Evolutionary conservation across 495 filamentous ascomycete species (phyloP).

Genomic region (Trichodelitschia bisporula): DNA sequence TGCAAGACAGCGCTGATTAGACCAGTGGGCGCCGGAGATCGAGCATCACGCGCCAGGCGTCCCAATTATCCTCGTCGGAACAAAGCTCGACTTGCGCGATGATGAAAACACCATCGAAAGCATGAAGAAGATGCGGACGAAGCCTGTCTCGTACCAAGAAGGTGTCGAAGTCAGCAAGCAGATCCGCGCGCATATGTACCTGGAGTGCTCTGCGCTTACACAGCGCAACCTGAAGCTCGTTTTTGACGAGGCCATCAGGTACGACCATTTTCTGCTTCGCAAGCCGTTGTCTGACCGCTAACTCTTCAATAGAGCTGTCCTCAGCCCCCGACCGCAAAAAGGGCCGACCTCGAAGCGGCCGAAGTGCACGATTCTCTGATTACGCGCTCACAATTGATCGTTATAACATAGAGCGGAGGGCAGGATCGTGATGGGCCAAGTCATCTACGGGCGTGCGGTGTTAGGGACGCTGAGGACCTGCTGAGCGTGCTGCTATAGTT

Average conservation of each 20-base stretch:
- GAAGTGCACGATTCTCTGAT: too few species aligned
- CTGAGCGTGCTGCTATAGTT: too few species aligned
- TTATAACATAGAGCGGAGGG: too few species aligned
- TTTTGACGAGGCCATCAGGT: conserved; percentile 95
- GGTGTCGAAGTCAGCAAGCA: conserved; percentile 69
- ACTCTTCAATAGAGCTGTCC: background rate
- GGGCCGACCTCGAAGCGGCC: background rate
- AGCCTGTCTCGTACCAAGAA: conserved; percentile 74
- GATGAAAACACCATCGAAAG: conserved; percentile 56
- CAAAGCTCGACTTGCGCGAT: conserved; percentile 88
- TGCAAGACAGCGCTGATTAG: background rate
- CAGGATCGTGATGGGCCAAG: too few species aligned
- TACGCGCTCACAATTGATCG: too few species aligned
- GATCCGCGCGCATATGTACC: conserved; percentile 79
- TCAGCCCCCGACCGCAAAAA: conserved; percentile 1
- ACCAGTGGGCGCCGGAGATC: conserved; percentile 91
- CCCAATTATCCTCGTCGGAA: conserved; percentile 91
- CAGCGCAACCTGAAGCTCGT: conserved; percentile 92
- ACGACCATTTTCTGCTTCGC: conserved; percentile 4
- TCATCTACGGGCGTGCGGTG: too few species aligned
- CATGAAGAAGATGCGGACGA: conserved; percentile 68
- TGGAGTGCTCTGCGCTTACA: conserved; percentile 95
- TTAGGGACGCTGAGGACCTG: too few species aligned
- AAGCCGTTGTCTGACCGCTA: background rate
- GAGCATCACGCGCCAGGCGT: conserved; percentile 88